These are phyloP conservation scores for Eustoma russellianum DNA, from an alignment of 257 asterid genomes.

Conservation along the genomic window DNA sequence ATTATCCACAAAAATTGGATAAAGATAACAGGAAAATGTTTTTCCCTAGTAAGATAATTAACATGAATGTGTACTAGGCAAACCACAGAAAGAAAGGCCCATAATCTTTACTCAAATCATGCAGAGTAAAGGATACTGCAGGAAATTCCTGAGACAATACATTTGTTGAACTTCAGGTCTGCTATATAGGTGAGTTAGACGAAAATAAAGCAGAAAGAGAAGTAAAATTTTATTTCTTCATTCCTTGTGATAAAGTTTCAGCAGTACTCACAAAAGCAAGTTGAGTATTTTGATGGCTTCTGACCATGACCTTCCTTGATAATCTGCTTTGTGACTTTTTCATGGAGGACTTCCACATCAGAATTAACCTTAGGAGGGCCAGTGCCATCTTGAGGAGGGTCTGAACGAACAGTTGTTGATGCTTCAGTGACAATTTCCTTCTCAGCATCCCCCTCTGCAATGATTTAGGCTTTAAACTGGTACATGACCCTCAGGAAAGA, in stretches of 20 bases:
- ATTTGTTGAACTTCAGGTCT: constrained; percentile 2
- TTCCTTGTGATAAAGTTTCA: constrained; percentile 2
- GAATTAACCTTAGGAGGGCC: constrained; percentile 78
- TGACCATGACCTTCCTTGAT: constrained; percentile 88
- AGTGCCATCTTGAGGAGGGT: constrained; percentile 56
- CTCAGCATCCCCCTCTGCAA: constrained; percentile 44
- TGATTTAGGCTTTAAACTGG: not conserved
- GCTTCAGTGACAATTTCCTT: constrained; percentile 62
- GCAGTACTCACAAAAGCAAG: constrained; percentile 77
- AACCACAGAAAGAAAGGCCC: too few relatives aligned
- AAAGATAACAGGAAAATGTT: too few relatives aligned
- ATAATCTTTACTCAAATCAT: too few relatives aligned
- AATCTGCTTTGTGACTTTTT: constrained; percentile 81
- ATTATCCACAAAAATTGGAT: too few relatives aligned
- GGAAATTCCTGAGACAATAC: not conserved
- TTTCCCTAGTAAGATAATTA: too few relatives aligned
- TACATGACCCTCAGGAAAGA: constrained; percentile 6
- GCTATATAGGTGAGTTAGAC: constrained; percentile 1
- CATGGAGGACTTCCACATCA: constrained; percentile 64
- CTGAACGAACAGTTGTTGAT: constrained; percentile 65
- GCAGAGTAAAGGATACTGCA: not conserved
- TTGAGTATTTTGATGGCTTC: constrained; percentile 89
- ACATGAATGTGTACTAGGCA: too few relatives aligned
- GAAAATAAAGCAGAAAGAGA: not conserved
- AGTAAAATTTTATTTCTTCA: constrained; percentile 1